Evolutionary conservation across 2,329 filamentous ascomycete genomes (phyloP), one percentile per base, ranked within the genome.

Genomic region (Ophiosphaerella narmari): DNA sequence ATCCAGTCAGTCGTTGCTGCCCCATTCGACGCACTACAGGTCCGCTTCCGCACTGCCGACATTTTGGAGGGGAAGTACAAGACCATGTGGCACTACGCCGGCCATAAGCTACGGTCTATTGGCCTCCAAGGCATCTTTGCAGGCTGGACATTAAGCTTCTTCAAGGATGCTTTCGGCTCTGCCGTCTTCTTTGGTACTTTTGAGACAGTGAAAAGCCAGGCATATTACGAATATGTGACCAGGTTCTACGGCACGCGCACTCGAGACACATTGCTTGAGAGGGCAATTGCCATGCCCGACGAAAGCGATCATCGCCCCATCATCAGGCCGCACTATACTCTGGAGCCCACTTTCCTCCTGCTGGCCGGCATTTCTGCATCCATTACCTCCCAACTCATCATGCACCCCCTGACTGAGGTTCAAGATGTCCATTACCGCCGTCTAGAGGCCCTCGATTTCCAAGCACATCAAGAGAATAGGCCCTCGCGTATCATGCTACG

Each of bases 171-270:
- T 24, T 71, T 89, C 5, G 88, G 88, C 11, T 84, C 82, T 45
- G 88, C 85, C 32, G 72, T 89, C 14, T 90, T 90, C 78, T 92
- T 92, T 72, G 83, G 82, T 60, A 83, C 82, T 0, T 91, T 92
- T 56, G 89, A 92, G 73, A 89, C 85, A 40, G 76, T 91, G 64
- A 91, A 91, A 68, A 86, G 85, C 9, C 88, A 91, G 67, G 80
- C 80, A 11, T 87, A 89, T 73, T 90, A 90, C 71, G 77, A 76
- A 38, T 91, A 88, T 64, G 82, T 91, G 29, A 82, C 81, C 12
- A 85, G 82, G 76, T 89, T 86, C 67, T 91, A 91, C 59, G 74
- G 48, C 62, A 77, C 39, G 63, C 73, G 46, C 44, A 70, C 68
- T 3, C 56, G 66, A 11, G 68, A 73, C 23, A 55, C 65, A 2